Evolutionary conservation across 352 stramenopile species (phyloP).

Genomic region (Phytophthora cryptogea): DNA sequence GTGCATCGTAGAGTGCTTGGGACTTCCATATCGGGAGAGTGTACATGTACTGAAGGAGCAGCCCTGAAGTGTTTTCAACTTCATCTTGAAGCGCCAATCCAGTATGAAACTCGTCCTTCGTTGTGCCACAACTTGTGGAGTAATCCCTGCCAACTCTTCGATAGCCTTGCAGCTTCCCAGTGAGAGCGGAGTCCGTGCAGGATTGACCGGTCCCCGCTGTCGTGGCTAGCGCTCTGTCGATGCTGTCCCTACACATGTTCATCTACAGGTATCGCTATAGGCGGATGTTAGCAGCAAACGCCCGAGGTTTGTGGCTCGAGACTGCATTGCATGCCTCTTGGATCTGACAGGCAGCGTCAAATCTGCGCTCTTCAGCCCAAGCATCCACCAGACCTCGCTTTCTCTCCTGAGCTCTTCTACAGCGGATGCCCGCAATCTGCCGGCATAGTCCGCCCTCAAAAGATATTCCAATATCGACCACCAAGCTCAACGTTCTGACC

Average conservation of each 20-base stretch:
- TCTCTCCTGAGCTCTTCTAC: slow-evolving; percentile 13
- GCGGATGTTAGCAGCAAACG: slow-evolving; percentile 5
- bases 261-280: slow-evolving; percentile 2
- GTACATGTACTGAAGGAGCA: no score
- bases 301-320: slow-evolving; percentile 1
- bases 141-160: neutral
- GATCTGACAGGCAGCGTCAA: slow-evolving; percentile 9
- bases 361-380: slow-evolving; percentile 4
- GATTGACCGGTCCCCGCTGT: no score
- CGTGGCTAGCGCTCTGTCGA: no score
- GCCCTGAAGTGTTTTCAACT: no score
- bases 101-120: no score
- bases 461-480: neutral
- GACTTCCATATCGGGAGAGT: no score
- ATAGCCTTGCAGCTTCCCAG: no score
- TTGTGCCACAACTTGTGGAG: no score
- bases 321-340: slow-evolving; percentile 7
- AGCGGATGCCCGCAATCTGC: slow-evolving; percentile 9
- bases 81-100: no score
- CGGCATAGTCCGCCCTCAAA: slow-evolving; percentile 1
- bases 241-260: no score
- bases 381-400: slow-evolving; percentile 9
- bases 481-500: slow-evolving; percentile 3
- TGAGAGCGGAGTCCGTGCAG: no score
- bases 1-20: neutral